Conservation (phyloP, 2,329 filamentous ascomycete genomes). For the Fusarium pseudograminearum region DNA sequence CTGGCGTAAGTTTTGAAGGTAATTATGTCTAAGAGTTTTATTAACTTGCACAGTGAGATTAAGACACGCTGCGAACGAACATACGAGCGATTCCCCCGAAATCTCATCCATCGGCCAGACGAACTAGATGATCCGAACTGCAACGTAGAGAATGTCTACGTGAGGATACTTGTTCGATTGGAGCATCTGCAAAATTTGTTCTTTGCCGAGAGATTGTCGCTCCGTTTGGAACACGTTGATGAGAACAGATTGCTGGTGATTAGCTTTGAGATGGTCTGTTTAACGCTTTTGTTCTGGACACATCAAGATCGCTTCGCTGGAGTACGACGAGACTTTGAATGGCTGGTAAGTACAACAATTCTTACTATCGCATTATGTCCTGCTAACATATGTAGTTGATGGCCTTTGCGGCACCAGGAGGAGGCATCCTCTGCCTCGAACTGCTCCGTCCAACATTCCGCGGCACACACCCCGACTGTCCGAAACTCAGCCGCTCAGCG, state of each 20-base stretch:
- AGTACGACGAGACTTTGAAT: constrained; percentile 60
- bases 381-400: constrained; percentile 54
- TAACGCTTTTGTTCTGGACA: constrained; percentile 62
- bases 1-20: constrained; percentile 27
- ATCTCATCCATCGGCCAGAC: constrained; percentile 55
- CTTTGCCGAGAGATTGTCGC: constrained; percentile 67
- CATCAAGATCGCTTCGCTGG: constrained; percentile 60
- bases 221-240: constrained; percentile 56
- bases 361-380: rapidly evolving
- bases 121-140: constrained; percentile 53
- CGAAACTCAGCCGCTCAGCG: constrained; percentile 58
- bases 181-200: constrained; percentile 69
- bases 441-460: constrained; percentile 58
- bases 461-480: constrained; percentile 50
- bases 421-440: constrained; percentile 64
- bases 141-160: constrained; percentile 53
- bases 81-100: constrained; percentile 53
- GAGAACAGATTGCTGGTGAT: constrained; percentile 57
- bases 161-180: constrained; percentile 60
- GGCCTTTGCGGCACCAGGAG: constrained; percentile 62
- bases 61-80: constrained; percentile 52
- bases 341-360: constrained; percentile 55
- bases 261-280: constrained; percentile 61
- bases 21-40: too few relatives aligned
- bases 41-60: constrained; percentile 48